A percentile compares a stretch with the other conserved stretches of the same genome.
Evolutionary conservation across 2,329 filamentous ascomycete genomes (phyloP).

Genomic region (Colletotrichum euphorbiae): DNA sequence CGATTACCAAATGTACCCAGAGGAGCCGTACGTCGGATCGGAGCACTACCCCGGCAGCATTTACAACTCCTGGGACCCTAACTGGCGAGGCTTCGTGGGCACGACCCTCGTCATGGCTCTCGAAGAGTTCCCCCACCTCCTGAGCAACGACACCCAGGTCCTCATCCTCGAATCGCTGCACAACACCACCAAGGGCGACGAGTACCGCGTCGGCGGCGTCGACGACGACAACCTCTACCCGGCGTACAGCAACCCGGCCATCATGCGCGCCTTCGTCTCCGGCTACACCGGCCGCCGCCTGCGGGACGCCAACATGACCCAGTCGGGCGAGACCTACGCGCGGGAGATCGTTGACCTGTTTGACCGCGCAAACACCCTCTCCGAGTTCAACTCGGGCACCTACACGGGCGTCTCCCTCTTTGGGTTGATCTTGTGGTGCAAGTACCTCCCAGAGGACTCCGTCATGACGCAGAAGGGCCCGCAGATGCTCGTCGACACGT

Average conservation of each 20-base stretch:
- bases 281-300: slow-evolving; percentile 68
- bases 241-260: slow-evolving; percentile 68
- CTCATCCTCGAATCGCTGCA: slow-evolving; percentile 65
- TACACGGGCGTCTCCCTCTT: slow-evolving; percentile 72
- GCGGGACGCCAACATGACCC: slow-evolving; percentile 69
- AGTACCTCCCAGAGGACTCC: slow-evolving; percentile 66
- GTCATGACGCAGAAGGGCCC: slow-evolving; percentile 64
- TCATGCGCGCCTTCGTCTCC: slow-evolving; percentile 72
- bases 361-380: slow-evolving; percentile 65
- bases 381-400: slow-evolving; percentile 72
- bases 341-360: slow-evolving; percentile 68
- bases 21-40: slow-evolving; percentile 68
- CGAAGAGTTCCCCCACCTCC: slow-evolving; percentile 66
- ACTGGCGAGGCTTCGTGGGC: slow-evolving; percentile 73
- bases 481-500: slow-evolving; percentile 64
- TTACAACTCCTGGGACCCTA: slow-evolving; percentile 71
- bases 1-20: slow-evolving; percentile 65
- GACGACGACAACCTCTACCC: slow-evolving; percentile 72
- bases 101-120: slow-evolving; percentile 68
- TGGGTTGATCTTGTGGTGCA: slow-evolving; percentile 68
- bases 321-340: slow-evolving; percentile 66
- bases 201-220: slow-evolving; percentile 70
- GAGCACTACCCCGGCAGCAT: slow-evolving; percentile 61
- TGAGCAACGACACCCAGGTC: slow-evolving; percentile 49
- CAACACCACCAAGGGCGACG: slow-evolving; percentile 68